phyloP scores from a whole-genome alignment of 495 filamentous ascomycete species.

The Alectoria sarmentosa region DNA sequence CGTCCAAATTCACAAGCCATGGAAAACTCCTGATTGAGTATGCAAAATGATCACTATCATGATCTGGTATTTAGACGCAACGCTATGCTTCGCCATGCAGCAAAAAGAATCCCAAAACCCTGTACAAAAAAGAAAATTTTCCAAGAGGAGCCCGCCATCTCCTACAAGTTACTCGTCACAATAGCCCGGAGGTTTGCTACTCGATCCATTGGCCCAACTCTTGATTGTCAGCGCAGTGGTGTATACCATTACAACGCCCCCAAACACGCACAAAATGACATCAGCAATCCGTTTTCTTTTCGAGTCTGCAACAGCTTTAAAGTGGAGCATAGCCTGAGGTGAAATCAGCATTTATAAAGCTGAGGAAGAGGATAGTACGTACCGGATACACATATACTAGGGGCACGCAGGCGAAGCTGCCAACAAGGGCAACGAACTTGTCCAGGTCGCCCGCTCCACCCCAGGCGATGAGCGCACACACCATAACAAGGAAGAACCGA shows the following conservation, averaged over 20 bases:
- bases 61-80: conserved; percentile 12
- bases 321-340: conserved; percentile 78
- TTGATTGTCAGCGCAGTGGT: conserved; percentile 77
- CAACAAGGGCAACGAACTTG: conserved; percentile 93
- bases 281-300: conserved; percentile 59
- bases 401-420: conserved; percentile 96
- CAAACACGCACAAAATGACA: conserved; percentile 69
- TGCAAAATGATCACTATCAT: background rate
- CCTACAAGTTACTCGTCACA: conserved; percentile 38
- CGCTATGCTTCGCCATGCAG: conserved; percentile 22
- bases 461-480: conserved; percentile 86
- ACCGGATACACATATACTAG: conserved; percentile 97
- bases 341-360: conserved; percentile 13
- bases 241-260: conserved; percentile 78
- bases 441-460: conserved; percentile 87
- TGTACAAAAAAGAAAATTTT: background rate
- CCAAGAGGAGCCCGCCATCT: background rate
- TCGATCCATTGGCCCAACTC: conserved; percentile 62
- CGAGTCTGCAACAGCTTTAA: conserved; percentile 65
- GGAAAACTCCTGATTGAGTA: background rate
- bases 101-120: background rate
- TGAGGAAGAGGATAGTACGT: conserved; percentile 33
- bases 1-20: too few species aligned
- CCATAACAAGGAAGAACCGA: conserved; percentile 80
- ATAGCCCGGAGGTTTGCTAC: conserved; percentile 46